phyloP scores from a whole-genome alignment of 805 yeast species.

The Saccharomyces mikatae region DNA sequence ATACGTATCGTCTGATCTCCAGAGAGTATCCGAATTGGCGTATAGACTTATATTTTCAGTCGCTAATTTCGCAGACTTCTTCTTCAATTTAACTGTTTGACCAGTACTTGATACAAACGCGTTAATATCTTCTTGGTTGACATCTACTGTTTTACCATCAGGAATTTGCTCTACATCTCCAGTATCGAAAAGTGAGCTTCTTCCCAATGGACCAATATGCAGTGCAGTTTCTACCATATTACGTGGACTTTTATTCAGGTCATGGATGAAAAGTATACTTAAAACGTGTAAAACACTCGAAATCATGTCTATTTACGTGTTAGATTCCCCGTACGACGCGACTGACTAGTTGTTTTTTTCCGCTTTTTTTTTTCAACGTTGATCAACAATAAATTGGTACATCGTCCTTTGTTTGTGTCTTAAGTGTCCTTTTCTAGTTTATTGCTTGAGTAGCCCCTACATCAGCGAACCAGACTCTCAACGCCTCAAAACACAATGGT shows the following conservation, averaged over 20 bases:
- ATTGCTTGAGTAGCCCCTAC: background rate
- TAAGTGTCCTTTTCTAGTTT: background rate
- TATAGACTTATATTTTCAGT: background rate
- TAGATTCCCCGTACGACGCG: background rate
- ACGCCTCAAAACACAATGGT: slow-evolving; percentile 5
- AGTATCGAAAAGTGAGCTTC: slow-evolving; percentile 8
- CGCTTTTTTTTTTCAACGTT: background rate
- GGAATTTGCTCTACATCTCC: background rate
- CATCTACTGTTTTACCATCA: background rate
- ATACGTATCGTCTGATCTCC: slow-evolving; percentile 29
- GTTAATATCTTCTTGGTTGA: background rate
- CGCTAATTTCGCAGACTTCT: background rate
- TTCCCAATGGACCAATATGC: slow-evolving; percentile 4
- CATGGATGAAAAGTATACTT: background rate
- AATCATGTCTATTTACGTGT: background rate
- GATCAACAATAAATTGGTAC: slow-evolving; percentile 1
- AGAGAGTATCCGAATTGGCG: slow-evolving; percentile 1
- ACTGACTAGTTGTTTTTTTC: background rate
- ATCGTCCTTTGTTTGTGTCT: background rate
- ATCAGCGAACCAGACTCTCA: background rate
- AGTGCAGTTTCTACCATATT: slow-evolving; percentile 3
- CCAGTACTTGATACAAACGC: slow-evolving; percentile 12
- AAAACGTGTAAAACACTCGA: background rate
- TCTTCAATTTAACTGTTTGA: slow-evolving; percentile 6
- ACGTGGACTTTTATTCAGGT: background rate